These are phyloP conservation scores for Paraglomus occultum DNA, from an alignment of 192 early-diverging fungal genomes.

Conservation along the genomic window DNA sequence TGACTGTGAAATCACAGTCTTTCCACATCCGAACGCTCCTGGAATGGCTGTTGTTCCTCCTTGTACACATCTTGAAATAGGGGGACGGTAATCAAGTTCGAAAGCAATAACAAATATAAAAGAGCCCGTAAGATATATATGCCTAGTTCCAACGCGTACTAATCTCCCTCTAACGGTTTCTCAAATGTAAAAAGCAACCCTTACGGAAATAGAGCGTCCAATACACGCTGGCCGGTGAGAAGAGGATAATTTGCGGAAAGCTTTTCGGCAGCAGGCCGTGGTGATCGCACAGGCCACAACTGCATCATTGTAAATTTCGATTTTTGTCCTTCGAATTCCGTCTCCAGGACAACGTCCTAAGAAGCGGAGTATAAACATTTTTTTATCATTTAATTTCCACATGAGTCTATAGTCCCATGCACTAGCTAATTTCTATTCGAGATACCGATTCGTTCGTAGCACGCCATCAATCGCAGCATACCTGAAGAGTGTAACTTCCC, in stretches of 20 bases:
- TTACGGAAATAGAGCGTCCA: constrained; percentile 97
- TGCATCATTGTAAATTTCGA: constrained; percentile 96
- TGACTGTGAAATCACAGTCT: constrained; percentile 99
- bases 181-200: constrained; percentile 5
- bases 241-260: constrained; percentile 93
- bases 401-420: too few relatives aligned
- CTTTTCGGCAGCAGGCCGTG: constrained; percentile 94
- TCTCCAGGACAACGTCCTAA: constrained; percentile 86
- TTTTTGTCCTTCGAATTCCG: constrained; percentile 96
- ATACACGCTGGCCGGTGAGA: constrained; percentile 97
- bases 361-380: constrained; percentile 9
- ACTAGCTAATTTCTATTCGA: too few relatives aligned
- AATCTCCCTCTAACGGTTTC: too few relatives aligned
- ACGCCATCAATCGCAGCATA: constrained; percentile 11
- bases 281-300: constrained; percentile 95
- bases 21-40: constrained; percentile 99
- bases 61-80: constrained; percentile 77
- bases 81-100: background rate
- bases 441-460: background rate
- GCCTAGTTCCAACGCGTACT: too few relatives aligned
- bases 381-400: background rate
- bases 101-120: background rate
- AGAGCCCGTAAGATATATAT: too few relatives aligned
- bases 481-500: constrained; percentile 87
- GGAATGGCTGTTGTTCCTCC: constrained; percentile 99